Conservation (phyloP, 73 alveolate genomes). For the Paramecium sexaurelia region DNA sequence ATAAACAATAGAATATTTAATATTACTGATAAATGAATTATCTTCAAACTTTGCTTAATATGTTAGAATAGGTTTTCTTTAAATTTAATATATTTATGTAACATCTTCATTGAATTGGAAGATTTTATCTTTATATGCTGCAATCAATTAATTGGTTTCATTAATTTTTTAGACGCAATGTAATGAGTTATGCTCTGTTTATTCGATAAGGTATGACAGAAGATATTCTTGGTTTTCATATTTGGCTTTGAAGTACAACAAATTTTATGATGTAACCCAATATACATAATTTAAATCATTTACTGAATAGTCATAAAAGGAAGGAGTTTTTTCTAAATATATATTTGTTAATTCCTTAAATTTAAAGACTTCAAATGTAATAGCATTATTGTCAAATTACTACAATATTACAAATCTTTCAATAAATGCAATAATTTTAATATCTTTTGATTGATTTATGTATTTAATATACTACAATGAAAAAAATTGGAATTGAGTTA, state of each 20-base stretch:
- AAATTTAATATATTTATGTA: neutral
- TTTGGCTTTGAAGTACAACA: neutral
- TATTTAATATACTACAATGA: neutral
- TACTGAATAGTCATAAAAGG: neutral
- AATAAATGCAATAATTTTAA: neutral
- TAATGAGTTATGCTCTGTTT: neutral
- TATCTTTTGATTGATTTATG: neutral
- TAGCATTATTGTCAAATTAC: neutral
- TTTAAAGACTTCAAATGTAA: neutral
- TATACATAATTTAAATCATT: neutral
- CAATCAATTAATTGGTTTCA: neutral
- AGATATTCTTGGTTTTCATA: neutral
- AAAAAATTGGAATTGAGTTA: neutral
- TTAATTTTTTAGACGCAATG: neutral
- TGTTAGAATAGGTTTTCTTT: neutral
- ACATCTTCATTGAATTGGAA: neutral
- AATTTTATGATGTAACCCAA: neutral
- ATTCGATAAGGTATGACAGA: neutral
- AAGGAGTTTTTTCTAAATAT: neutral
- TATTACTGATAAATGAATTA: neutral
- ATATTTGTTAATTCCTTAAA: neutral
- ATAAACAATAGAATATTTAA: neutral
- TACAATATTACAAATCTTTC: neutral
- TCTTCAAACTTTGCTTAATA: neutral
- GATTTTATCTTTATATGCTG: neutral